A percentile compares a stretch with the other conserved stretches of the same genome.
phyloP scores from a whole-genome alignment of 2,329 filamentous ascomycete genomes.

The Ascochyta pisi region DNA sequence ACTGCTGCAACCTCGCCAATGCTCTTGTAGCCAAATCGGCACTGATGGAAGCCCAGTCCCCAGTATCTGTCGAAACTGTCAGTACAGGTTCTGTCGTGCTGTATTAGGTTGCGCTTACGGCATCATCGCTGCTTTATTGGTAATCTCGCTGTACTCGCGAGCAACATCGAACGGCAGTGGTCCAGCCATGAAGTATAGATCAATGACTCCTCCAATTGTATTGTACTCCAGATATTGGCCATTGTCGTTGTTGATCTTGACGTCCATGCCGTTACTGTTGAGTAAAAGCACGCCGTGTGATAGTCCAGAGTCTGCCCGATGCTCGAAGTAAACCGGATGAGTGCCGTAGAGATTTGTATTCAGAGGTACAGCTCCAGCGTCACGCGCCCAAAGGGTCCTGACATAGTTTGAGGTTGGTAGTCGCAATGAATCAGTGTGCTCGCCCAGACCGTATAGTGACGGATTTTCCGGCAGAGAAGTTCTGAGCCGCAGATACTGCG shows the following conservation, averaged over 20 bases:
- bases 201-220: slow-evolving; percentile 76
- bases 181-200: slow-evolving; percentile 62
- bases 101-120: slow-evolving; percentile 29
- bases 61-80: slow-evolving; percentile 47
- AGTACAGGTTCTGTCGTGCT: not conserved
- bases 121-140: slow-evolving; percentile 55
- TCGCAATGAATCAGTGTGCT: slow-evolving; percentile 73
- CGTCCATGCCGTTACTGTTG: slow-evolving; percentile 65
- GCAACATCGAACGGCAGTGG: slow-evolving; percentile 56
- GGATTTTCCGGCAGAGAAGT: slow-evolving; percentile 73
- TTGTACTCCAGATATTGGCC: slow-evolving; percentile 81
- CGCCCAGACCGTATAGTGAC: slow-evolving; percentile 77
- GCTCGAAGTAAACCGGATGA: slow-evolving; percentile 77
- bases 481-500: slow-evolving; percentile 74
- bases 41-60: slow-evolving; percentile 60
- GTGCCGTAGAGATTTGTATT: slow-evolving; percentile 74
- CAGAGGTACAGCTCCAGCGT: slow-evolving; percentile 66
- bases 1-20: slow-evolving; percentile 69
- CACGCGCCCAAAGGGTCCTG: slow-evolving; percentile 74
- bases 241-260: slow-evolving; percentile 71
- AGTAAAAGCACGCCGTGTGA: slow-evolving; percentile 46
- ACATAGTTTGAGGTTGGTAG: slow-evolving; percentile 73
- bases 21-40: slow-evolving; percentile 59
- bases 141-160: slow-evolving; percentile 57
- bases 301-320: slow-evolving; percentile 57